phyloP scores from a whole-genome alignment of 106 monocot species.

The Acanthochlamys bracteata region DNA sequence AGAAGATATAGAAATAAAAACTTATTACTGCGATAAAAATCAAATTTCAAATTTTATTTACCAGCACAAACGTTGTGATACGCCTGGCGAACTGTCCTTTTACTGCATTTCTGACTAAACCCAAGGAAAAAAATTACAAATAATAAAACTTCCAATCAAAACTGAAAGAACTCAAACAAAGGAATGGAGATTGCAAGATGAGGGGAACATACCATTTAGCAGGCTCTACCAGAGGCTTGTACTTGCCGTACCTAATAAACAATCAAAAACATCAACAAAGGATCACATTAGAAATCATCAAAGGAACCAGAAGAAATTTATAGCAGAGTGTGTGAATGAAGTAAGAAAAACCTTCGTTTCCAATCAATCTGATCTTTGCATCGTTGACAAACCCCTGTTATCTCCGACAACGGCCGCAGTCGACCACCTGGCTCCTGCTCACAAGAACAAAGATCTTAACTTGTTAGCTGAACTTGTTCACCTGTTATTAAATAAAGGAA shows the following conservation, averaged over 20 bases:
- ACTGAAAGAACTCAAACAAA: neutral
- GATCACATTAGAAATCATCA: neutral
- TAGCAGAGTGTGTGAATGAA: too few relatives aligned
- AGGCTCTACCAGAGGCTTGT: conserved; percentile 83
- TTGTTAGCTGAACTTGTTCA: neutral
- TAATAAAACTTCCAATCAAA: neutral
- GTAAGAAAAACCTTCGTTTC: conserved; percentile 67
- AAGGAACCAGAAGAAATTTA: too few relatives aligned
- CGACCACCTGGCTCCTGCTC: conserved; percentile 68
- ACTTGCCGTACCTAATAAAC: conserved; percentile 76
- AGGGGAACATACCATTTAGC: conserved; percentile 59
- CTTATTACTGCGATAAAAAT: too few relatives aligned
- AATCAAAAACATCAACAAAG: neutral
- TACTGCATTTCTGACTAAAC: conserved; percentile 75
- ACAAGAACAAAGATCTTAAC: neutral
- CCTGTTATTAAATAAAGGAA: neutral
- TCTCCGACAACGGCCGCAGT: conserved; percentile 62
- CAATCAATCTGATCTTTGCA: conserved; percentile 93
- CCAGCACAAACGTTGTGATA: conserved; percentile 82
- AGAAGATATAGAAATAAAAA: too few relatives aligned
- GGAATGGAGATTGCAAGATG: neutral
- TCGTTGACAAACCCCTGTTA: conserved; percentile 81
- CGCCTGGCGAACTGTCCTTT: conserved; percentile 76
- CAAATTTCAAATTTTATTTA: conserved; percentile 12
- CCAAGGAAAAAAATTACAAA: neutral